Evolutionary conservation across 805 yeast genomes (phyloP), one percentile per base, ranked within the genome.

Genomic region (Candida koratica): DNA sequence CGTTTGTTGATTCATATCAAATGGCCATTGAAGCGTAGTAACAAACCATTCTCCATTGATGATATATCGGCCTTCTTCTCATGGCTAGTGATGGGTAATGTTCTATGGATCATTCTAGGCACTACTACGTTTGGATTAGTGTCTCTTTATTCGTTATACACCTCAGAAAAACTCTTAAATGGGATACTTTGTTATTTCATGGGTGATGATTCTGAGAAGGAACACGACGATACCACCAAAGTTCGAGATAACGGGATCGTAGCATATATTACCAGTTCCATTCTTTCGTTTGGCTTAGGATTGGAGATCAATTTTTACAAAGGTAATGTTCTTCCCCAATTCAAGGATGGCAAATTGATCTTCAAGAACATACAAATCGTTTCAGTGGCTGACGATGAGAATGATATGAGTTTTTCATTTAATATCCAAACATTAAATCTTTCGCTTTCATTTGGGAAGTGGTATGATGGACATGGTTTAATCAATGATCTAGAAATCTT

Each of bases 81-180:
- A 4, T 75, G 78, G 78, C 52, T 73, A 9, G 62, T 75, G 19
- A 71, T 75, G 77, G 81, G 80, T 1, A 71, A 75, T 46, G 55
- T 73, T 14, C 50, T 75, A 24, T 75, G 79, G 79, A 59, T 75
- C 12, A 50, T 73, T 10, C 55, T 75, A 37, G 81, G 81, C 3
- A 75, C 81, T 3, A 75, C 81, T 6, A 75, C 80, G 1, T 75
- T 75, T 48, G 68, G 67, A 6, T 67, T 77, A 24, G 59, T 66
- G 20, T 42, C 68, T 5, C 60, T 75, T 49, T 73, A 74, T 47
- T 46, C 69, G 1, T 52, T 71, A 4, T 68, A 75, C 43, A 44
- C 60, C 8, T 51, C 56, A 34, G 67, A 64, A 27, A 54, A 53
- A 23, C 34, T 56, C 13, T 41, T 54, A 44, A 44, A 51, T 14